phyloP scores from a whole-genome alignment of 2,329 filamentous ascomycete species.

The Colletotrichum abscissum region DNA sequence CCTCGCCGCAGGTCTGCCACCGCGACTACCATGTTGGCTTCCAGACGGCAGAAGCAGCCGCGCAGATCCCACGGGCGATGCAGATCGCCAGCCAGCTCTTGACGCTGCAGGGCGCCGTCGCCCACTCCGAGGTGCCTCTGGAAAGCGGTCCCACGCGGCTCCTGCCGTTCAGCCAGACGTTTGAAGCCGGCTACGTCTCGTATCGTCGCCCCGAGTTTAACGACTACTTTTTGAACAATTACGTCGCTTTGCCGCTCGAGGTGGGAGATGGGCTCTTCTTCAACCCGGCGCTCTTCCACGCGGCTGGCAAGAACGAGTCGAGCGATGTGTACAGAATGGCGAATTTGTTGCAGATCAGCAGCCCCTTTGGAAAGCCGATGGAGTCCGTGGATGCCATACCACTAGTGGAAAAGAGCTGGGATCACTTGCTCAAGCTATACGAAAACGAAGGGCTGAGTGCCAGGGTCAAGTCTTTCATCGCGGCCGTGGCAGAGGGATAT shows the following conservation, averaged over 20 bases:
- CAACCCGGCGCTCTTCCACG: constrained; percentile 72
- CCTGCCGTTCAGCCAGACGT: constrained; percentile 69
- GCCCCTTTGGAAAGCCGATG: constrained; percentile 73
- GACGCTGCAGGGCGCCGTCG: constrained; percentile 72
- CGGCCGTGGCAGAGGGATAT: constrained; percentile 67
- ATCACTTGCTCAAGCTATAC: constrained; percentile 46
- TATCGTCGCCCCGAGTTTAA: constrained; percentile 65
- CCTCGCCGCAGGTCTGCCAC: constrained; percentile 66
- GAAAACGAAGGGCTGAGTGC: constrained; percentile 49
- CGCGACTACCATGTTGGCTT: constrained; percentile 75
- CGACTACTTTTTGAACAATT: constrained; percentile 63
- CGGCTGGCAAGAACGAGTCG: constrained; percentile 67
- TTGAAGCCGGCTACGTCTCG: constrained; percentile 67
- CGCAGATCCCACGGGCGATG: constrained; percentile 60
- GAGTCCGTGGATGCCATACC: constrained; percentile 66
- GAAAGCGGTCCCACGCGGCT: constrained; percentile 70
- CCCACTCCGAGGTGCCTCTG: constrained; percentile 70
- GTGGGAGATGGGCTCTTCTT: constrained; percentile 73
- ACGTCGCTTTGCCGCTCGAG: constrained; percentile 62
- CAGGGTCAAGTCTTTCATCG: constrained; percentile 58
- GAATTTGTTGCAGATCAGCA: constrained; percentile 72
- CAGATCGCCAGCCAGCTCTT: constrained; percentile 67
- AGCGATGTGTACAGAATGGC: constrained; percentile 62
- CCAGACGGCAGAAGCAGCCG: constrained; percentile 59
- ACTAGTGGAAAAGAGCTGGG: constrained; percentile 59